phyloP scores from a whole-genome alignment of 495 filamentous ascomycete genomes.

The Penicillium soppii region DNA sequence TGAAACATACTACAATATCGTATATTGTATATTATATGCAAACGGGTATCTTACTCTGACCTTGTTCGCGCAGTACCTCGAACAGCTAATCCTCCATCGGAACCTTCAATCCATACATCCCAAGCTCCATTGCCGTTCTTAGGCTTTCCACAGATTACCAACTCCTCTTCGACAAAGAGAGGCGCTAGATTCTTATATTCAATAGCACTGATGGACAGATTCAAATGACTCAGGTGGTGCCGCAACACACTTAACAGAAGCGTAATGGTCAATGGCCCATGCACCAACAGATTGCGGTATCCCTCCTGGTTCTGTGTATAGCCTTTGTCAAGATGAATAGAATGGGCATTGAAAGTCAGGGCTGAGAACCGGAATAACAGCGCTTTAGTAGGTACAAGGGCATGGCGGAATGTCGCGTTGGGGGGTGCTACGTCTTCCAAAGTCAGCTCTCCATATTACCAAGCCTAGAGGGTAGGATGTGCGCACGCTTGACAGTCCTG shows the following conservation, averaged over 20 bases:
- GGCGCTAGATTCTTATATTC: conserved; percentile 84
- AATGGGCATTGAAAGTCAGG: conserved; percentile 82
- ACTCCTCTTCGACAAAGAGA: conserved; percentile 67
- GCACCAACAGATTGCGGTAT: conserved; percentile 72
- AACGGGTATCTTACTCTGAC: neutral
- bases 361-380: conserved; percentile 85
- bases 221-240: conserved; percentile 37
- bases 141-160: conserved; percentile 56
- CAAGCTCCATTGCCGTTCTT: conserved; percentile 36
- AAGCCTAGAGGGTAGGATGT: conserved; percentile 2
- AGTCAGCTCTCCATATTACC: conserved; percentile 16
- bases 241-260: conserved; percentile 68
- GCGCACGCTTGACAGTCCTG: conserved; percentile 41
- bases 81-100: conserved; percentile 59
- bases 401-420: conserved; percentile 57
- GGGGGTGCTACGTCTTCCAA: conserved; percentile 29
- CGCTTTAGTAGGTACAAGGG: conserved; percentile 57
- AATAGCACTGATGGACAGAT: conserved; percentile 46
- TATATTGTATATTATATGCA: neutral
- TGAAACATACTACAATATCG: neutral
- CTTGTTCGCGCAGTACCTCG: conserved; percentile 47
- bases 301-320: conserved; percentile 73
- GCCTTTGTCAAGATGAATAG: conserved; percentile 74
- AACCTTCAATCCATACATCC: conserved; percentile 68
- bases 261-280: conserved; percentile 79